Evolutionary conservation across 495 filamentous ascomycete genomes (phyloP).

Genomic region (Aspergillus steynii): DNA sequence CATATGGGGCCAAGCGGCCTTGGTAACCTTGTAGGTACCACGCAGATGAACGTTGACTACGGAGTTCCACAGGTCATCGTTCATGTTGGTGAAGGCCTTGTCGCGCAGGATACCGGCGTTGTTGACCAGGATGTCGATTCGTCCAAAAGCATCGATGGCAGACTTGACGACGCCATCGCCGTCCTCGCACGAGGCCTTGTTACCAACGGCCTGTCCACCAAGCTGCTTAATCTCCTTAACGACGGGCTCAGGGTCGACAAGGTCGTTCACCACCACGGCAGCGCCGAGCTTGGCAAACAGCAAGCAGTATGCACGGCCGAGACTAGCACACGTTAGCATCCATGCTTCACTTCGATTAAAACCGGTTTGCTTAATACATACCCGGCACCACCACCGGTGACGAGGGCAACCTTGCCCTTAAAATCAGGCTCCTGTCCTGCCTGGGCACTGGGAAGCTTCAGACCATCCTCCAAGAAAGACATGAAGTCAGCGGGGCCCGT

Average conservation of each 20-base stretch:
- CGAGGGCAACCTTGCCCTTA: conserved; percentile 84
- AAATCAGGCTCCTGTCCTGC: conserved; percentile 80
- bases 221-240: conserved; percentile 88
- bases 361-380: conserved; percentile 29
- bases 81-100: conserved; percentile 98
- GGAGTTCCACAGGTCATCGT: conserved; percentile 88
- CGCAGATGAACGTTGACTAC: conserved; percentile 91
- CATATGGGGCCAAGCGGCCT: conserved; percentile 97
- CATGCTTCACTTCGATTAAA: background rate
- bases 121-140: conserved; percentile 93
- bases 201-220: conserved; percentile 88
- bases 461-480: conserved; percentile 79
- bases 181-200: conserved; percentile 93
- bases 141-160: conserved; percentile 91
- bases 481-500: conserved; percentile 89
- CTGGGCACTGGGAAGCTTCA: conserved; percentile 72
- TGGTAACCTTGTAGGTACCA: conserved; percentile 95
- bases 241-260: conserved; percentile 87
- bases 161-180: conserved; percentile 89
- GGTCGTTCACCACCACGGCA: conserved; percentile 90
- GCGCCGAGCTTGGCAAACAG: conserved; percentile 90
- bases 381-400: conserved; percentile 91
- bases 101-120: conserved; percentile 97
- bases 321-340: conserved; percentile 46
- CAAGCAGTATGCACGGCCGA: conserved; percentile 90